Conservation (phyloP, 1,139 yeast genomes). For the Yamadazyma triangularis region DNA sequence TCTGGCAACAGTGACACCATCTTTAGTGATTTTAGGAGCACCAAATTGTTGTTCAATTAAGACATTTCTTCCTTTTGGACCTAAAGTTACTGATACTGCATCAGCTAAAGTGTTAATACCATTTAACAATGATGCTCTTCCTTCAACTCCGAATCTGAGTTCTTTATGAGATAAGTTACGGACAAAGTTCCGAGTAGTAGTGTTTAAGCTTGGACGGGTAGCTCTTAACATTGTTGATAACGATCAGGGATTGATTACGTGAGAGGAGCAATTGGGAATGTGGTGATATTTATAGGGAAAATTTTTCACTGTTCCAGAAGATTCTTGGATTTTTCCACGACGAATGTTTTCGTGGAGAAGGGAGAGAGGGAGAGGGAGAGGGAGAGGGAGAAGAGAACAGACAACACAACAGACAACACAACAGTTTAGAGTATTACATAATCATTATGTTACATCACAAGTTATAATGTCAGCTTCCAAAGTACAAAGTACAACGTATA, state of each 20-base stretch:
- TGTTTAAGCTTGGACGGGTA: constrained; percentile 44
- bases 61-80: constrained; percentile 98
- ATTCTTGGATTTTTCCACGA: too few relatives aligned
- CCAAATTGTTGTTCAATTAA: constrained; percentile 97
- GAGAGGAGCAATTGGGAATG: constrained; percentile 1
- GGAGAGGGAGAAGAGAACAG: too few relatives aligned
- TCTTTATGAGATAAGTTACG: constrained; percentile 85
- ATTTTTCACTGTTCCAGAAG: constrained; percentile 13
- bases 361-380: too few relatives aligned
- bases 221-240: constrained; percentile 56
- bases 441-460: too few relatives aligned
- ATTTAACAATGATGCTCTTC: constrained; percentile 91
- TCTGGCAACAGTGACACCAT: constrained; percentile 97
- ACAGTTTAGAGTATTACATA: too few relatives aligned
- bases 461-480: too few relatives aligned
- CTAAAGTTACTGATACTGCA: constrained; percentile 95
- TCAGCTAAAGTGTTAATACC: constrained; percentile 97
- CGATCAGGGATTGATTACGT: not conserved
- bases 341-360: too few relatives aligned
- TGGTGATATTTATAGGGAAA: constrained; percentile 7
- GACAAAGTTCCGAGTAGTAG: constrained; percentile 36
- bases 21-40: constrained; percentile 97
- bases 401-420: too few relatives aligned
- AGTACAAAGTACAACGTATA: too few relatives aligned
- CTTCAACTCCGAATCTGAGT: constrained; percentile 96